Evolutionary conservation across 441 rosid species (phyloP).

Genomic region (Croton setiger): DNA sequence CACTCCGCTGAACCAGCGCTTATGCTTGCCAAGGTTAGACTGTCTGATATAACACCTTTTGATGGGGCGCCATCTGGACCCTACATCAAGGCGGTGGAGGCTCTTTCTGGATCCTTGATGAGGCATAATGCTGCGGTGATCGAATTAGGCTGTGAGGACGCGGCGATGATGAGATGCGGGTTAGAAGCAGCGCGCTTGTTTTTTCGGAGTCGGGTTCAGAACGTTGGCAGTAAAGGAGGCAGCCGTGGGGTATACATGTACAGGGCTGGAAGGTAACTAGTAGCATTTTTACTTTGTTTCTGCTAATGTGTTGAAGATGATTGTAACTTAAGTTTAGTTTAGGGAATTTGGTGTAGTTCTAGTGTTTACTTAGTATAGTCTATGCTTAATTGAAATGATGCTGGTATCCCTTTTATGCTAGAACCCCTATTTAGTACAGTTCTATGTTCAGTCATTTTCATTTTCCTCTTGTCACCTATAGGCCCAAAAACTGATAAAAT

Average conservation of each 20-base stretch:
- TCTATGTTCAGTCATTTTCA: background rate
- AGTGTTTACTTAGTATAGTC: background rate
- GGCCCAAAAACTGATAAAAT: background rate
- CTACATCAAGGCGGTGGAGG: constrained; percentile 72
- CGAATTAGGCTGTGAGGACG: constrained; percentile 69
- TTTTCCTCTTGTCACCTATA: background rate
- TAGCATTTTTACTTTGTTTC: background rate
- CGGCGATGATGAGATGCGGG: constrained; percentile 74
- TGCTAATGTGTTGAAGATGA: background rate
- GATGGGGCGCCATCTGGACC: constrained; percentile 71
- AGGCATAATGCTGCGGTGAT: constrained; percentile 81
- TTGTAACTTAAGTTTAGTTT: background rate
- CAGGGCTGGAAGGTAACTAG: constrained; percentile 82
- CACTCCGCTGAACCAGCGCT: constrained; percentile 29
- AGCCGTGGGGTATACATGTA: constrained; percentile 72
- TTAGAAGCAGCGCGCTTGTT: constrained; percentile 76
- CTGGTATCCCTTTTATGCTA: background rate
- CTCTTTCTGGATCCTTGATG: constrained; percentile 70
- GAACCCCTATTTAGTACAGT: background rate
- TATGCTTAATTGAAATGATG: background rate
- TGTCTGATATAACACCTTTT: constrained; percentile 62
- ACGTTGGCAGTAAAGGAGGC: constrained; percentile 41
- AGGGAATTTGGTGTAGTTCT: background rate
- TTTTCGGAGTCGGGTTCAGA: constrained; percentile 53
- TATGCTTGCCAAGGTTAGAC: constrained; percentile 57